Conservation (phyloP, 1,284 basidiomycete species). For the Stygiomarasmius scandens region DNA sequence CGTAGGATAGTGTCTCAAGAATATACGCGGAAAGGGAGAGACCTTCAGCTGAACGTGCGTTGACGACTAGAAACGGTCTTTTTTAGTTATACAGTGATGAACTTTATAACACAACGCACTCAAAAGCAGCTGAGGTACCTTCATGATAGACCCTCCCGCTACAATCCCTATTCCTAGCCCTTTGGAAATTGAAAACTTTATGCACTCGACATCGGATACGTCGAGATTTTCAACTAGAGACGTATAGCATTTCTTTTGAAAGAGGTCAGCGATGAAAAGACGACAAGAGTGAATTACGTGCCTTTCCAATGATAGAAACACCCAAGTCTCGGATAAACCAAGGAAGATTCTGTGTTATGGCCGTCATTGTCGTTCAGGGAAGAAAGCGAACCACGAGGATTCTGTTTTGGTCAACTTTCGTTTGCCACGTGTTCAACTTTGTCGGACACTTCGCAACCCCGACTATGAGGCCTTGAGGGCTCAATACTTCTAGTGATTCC, state of each 20-base stretch:
- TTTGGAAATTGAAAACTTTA: constrained; percentile 93
- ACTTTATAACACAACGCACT: constrained; percentile 50
- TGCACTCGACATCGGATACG: constrained; percentile 80
- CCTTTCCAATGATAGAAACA: constrained; percentile 81
- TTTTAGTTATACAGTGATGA: not conserved
- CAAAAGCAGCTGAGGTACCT: constrained; percentile 85
- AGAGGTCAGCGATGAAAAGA: constrained; percentile 6
- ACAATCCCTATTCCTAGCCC: constrained; percentile 93
- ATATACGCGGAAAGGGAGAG: constrained; percentile 81
- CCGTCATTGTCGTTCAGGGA: constrained; percentile 54
- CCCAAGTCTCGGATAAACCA: constrained; percentile 83
- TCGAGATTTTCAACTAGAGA: constrained; percentile 90
- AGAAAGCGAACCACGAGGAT: not conserved
- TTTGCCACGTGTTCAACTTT: too few species aligned
- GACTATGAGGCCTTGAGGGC: too few species aligned
- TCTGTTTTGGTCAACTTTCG: too few species aligned
- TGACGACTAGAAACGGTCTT: constrained; percentile 46
- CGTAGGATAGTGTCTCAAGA: constrained; percentile 86
- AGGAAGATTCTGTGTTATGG: constrained; percentile 76
- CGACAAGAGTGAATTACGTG: constrained; percentile 32
- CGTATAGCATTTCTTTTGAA: constrained; percentile 81
- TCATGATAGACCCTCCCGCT: constrained; percentile 92
- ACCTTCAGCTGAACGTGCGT: constrained; percentile 77
- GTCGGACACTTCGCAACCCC: too few species aligned
- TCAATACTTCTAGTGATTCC: too few species aligned